phyloP scores from a whole-genome alignment of 768 basidiomycete genomes.

The Termitomyces sp. region DNA sequence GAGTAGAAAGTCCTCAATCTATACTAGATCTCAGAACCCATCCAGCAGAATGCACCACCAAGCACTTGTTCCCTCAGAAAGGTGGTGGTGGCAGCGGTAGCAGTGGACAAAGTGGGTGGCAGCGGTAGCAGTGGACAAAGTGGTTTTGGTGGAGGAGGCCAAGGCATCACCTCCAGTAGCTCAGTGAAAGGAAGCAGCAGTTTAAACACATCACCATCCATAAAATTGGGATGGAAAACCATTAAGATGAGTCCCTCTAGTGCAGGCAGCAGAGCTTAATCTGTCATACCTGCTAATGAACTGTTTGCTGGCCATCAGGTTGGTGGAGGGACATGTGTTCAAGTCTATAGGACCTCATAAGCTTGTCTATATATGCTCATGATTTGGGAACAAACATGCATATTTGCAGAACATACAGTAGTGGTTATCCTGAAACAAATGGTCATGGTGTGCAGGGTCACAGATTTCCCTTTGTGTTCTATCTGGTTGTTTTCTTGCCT shows the following conservation, averaged over 20 bases:
- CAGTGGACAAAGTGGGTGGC: too few relatives aligned
- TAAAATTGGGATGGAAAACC: neutral
- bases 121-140: neutral
- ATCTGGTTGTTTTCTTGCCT: slow-evolving; percentile 19
- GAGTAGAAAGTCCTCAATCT: too few relatives aligned
- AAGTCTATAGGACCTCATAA: neutral
- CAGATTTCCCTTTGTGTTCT: slow-evolving; percentile 54
- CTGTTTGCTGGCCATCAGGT: neutral
- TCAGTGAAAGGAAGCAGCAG: neutral
- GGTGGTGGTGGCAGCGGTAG: neutral
- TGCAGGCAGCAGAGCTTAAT: neutral
- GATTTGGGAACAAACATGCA: neutral
- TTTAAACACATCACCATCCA: neutral
- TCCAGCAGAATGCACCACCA: neutral
- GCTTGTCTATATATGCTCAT: neutral
- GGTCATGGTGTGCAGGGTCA: slow-evolving; percentile 38
- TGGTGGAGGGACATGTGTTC: neutral
- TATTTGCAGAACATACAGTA: slow-evolving; percentile 36
- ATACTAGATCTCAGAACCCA: too few relatives aligned
- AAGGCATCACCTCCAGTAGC: neutral
- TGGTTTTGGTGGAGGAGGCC: neutral
- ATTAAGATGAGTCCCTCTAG: neutral
- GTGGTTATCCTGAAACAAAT: slow-evolving; percentile 46
- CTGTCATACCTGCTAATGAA: neutral
- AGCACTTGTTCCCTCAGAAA: neutral